Base-by-base conservation (phyloP, 768 basidiomycete genomes). In the Tylopilus intermedius region DNA sequence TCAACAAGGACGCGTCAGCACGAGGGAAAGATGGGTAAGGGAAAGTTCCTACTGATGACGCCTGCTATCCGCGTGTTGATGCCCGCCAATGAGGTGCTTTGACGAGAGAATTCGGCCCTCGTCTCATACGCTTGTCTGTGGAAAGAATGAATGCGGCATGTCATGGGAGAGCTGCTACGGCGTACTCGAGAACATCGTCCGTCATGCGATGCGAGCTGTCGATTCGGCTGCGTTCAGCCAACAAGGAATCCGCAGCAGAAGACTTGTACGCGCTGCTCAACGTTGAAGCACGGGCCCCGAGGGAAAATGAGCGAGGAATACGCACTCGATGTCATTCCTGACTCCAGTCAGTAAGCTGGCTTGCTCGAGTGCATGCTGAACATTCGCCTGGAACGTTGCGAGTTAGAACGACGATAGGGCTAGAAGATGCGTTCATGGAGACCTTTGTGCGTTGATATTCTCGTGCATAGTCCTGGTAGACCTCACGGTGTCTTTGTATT, bases 91-190 rank as follows among this genome's bases (percentile, higher is more conserved):
- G 87, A 82, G 10, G 77, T 68, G 30, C 93, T 77, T 69, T 99
- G 96, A 42, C 83, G 80, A 26, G 80, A 74, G 71, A 99, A 97
- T 70, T 97, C 95, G 21, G 90, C 82, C 29, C 96, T 85, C 3
- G 95, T 97, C 65, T 93, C 96, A 64, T 97, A 94, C 27, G 95
- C 96, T 82, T 98, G 96, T 41, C 94, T 97, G 49, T 29, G 26
- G 29, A 30, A 47, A 40, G 26, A 47, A 49, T 53, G 45, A 49
- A 33, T 45, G 42, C 44, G 18, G 5, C 13, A 39, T 47, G 33
- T 9, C 26, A 24, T 14, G 33, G 40, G 47, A 49, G 2, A 51
- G 46, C 21, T 22, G 13, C 24, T 37, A 40, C 40, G 30, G 68
- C 88, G 53, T 64, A 95, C 94, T 88, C 81, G 24, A 99, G 76